phyloP scores from a whole-genome alignment of 2,329 filamentous ascomycete species.

The Didymella segeticola region DNA sequence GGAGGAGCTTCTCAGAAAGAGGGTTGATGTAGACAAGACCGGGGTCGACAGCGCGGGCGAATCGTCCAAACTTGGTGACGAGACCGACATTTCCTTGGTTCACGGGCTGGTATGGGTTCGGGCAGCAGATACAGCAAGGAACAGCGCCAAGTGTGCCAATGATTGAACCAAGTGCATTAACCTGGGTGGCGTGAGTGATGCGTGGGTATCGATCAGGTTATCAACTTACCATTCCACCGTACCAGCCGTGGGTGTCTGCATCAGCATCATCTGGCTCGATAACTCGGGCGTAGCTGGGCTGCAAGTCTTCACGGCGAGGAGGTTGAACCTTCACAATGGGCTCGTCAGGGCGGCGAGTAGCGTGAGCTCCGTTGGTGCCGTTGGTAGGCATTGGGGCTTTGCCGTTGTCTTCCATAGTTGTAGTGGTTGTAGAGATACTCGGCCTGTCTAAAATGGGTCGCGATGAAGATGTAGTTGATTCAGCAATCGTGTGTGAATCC shows the following conservation, averaged over 20 bases:
- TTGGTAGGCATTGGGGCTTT: constrained; percentile 44
- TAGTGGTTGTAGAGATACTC: constrained; percentile 18
- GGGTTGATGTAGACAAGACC: constrained; percentile 98
- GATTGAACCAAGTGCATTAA: constrained; percentile 75
- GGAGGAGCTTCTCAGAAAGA: constrained; percentile 84
- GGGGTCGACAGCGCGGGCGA: constrained; percentile 94
- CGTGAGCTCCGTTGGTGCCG: constrained; percentile 20
- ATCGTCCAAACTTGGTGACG: constrained; percentile 92
- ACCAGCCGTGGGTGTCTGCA: constrained; percentile 81
- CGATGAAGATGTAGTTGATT: constrained; percentile 36
- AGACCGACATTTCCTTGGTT: constrained; percentile 92
- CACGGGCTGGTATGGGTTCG: constrained; percentile 95
- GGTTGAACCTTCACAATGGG: constrained; percentile 71
- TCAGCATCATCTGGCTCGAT: constrained; percentile 70
- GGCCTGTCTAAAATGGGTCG: constrained; percentile 28
- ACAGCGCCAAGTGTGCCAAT: constrained; percentile 84
- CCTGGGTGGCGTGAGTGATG: constrained; percentile 44
- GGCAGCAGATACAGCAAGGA: constrained; percentile 89
- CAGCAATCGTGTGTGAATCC: constrained; percentile 21
- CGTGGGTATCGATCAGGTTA: not conserved
- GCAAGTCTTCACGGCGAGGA: constrained; percentile 81
- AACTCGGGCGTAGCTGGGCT: constrained; percentile 77
- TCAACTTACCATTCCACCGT: constrained; percentile 70
- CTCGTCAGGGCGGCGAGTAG: constrained; percentile 23
- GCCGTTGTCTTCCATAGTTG: constrained; percentile 46